Evolutionary conservation across 495 filamentous ascomycete genomes (phyloP).

Genomic region (Penicillium paradoxum): DNA sequence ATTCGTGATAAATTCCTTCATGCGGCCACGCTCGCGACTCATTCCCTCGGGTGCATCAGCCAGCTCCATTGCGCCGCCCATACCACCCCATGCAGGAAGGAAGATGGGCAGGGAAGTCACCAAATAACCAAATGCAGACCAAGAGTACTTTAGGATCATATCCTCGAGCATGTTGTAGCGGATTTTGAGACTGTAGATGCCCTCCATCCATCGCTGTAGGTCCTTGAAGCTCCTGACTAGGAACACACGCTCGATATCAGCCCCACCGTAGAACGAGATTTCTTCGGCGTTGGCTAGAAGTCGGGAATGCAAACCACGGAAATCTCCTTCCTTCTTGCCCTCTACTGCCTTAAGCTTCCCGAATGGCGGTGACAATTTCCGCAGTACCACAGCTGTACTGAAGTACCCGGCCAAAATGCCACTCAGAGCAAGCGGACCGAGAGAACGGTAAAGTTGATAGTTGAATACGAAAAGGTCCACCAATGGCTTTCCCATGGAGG

Average conservation of each 20-base stretch:
- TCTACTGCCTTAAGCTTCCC: slow-evolving; percentile 95
- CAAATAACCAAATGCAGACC: slow-evolving; percentile 96
- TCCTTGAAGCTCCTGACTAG: slow-evolving; percentile 86
- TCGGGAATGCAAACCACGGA: slow-evolving; percentile 81
- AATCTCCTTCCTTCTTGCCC: slow-evolving; percentile 89
- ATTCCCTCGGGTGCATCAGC: slow-evolving; percentile 35
- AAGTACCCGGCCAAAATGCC: slow-evolving; percentile 90
- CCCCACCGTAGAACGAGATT: slow-evolving; percentile 96
- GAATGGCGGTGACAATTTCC: slow-evolving; percentile 86
- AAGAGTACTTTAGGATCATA: slow-evolving; percentile 95
- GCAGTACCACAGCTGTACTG: slow-evolving; percentile 80
- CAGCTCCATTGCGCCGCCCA: slow-evolving; percentile 66
- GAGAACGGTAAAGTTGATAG: slow-evolving; percentile 87
- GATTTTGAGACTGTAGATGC: slow-evolving; percentile 92
- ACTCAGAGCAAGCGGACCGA: slow-evolving; percentile 82
- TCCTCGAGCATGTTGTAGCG: slow-evolving; percentile 99
- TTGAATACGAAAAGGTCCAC: slow-evolving; percentile 96
- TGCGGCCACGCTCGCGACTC: slow-evolving; percentile 72
- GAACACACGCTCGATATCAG: slow-evolving; percentile 86
- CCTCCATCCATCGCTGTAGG: slow-evolving; percentile 90
- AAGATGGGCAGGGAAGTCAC: slow-evolving; percentile 90
- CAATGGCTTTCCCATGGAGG: slow-evolving; percentile 91
- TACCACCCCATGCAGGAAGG: slow-evolving; percentile 88
- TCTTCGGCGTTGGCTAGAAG: slow-evolving; percentile 97
- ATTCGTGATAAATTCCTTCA: slow-evolving; percentile 99